These are phyloP conservation scores for Crassisporium funariophilum DNA, from an alignment of 768 basidiomycete species.

Conservation along the genomic window DNA sequence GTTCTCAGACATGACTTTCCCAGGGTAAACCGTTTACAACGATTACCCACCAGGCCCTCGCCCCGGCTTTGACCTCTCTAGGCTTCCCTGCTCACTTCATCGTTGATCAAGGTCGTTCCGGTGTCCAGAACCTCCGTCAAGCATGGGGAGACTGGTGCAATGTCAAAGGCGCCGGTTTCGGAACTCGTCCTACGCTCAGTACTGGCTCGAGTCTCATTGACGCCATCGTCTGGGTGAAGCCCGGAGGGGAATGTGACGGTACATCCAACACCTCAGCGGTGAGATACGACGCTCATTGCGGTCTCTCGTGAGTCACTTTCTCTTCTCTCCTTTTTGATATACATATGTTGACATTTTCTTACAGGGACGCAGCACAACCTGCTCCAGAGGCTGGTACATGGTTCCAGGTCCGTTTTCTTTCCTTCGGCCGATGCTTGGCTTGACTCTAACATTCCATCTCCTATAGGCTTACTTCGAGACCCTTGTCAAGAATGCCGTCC, in stretches of 20 bases:
- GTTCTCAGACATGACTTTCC: conserved; percentile 5
- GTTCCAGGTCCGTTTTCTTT: conserved; percentile 48
- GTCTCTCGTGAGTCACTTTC: conserved; percentile 40
- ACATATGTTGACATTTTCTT: conserved; percentile 5
- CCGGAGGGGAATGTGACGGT: conserved; percentile 69
- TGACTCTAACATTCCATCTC: background rate
- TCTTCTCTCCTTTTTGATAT: background rate
- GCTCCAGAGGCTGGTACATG: conserved; percentile 67
- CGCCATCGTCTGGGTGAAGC: conserved; percentile 68
- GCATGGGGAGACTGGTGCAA: conserved; percentile 74
- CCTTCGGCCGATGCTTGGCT: background rate
- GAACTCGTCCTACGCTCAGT: conserved; percentile 56
- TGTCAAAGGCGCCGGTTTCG: conserved; percentile 64
- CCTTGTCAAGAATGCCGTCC: conserved; percentile 56
- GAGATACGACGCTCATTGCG: conserved; percentile 56
- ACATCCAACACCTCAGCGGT: conserved; percentile 56
- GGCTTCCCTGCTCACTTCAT: conserved; percentile 66
- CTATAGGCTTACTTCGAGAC: conserved; percentile 58
- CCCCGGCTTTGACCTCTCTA: conserved; percentile 40
- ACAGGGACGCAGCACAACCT: conserved; percentile 53
- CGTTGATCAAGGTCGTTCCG: conserved; percentile 68
- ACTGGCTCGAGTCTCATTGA: conserved; percentile 58
- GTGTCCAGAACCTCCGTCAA: conserved; percentile 60
- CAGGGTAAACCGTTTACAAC: background rate
- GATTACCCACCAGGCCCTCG: conserved; percentile 41